phyloP scores from a whole-genome alignment of 495 filamentous ascomycete genomes.

The Lasiosphaeria ovina region DNA sequence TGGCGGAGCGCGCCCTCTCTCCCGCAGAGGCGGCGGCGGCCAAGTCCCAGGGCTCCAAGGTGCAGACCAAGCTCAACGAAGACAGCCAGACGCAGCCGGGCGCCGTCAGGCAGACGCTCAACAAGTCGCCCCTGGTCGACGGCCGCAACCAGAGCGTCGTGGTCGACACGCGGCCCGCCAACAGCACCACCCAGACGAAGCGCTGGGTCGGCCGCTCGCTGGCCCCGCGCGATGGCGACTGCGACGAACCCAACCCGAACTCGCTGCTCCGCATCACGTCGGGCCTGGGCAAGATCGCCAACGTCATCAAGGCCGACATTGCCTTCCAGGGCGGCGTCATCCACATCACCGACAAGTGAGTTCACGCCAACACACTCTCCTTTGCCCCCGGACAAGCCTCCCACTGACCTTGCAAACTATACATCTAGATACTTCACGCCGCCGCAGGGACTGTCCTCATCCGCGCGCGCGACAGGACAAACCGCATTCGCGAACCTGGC shows the following conservation, averaged over 20 bases:
- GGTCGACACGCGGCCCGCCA: background rate
- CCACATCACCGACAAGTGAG: constrained; percentile 33
- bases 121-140: constrained; percentile 7
- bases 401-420: constrained; percentile 7
- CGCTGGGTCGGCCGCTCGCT: background rate
- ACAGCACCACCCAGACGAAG: background rate
- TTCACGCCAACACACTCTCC: background rate
- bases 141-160: constrained; percentile 11
- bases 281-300: constrained; percentile 33
- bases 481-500: constrained; percentile 16
- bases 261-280: constrained; percentile 19
- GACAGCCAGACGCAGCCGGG: constrained; percentile 5
- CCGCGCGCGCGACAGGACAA: constrained; percentile 8
- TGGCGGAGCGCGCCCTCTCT: constrained; percentile 2
- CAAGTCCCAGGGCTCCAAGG: constrained; percentile 5
- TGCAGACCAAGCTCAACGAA: constrained; percentile 5
- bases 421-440: constrained; percentile 37
- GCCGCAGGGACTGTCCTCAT: constrained; percentile 39
- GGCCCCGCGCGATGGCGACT: background rate
- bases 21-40: constrained; percentile 6
- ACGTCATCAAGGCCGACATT: constrained; percentile 33
- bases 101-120: constrained; percentile 6
- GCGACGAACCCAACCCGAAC: constrained; percentile 2
- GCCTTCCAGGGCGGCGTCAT: constrained; percentile 32
- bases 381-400: background rate